Percentiles rank a stretch among this genome's conserved stretches.
These are phyloP conservation scores for Kwoniella sp. DNA, from an alignment of 768 basidiomycete genomes.

Conservation along the genomic window DNA sequence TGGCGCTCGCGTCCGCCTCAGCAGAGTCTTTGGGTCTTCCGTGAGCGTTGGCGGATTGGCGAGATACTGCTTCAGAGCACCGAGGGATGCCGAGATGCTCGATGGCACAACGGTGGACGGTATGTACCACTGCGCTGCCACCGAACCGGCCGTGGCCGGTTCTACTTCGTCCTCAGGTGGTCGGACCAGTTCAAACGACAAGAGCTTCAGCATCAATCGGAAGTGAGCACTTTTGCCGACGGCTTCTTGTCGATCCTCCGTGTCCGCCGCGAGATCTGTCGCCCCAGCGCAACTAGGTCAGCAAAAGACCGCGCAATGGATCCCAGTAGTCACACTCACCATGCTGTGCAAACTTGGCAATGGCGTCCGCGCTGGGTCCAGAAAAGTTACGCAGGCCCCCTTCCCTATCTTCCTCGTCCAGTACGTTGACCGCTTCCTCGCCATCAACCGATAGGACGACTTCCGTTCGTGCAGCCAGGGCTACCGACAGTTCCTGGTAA, in stretches of 20 bases:
- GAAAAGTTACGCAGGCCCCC: constrained; percentile 28
- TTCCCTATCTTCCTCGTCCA: constrained; percentile 35
- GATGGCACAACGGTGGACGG: constrained; percentile 66
- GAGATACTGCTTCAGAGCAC: constrained; percentile 79
- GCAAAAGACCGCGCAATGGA: background rate
- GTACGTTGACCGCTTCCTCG: background rate
- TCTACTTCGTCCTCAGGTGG: background rate
- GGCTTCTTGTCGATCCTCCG: constrained; percentile 69
- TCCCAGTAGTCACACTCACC: constrained; percentile 55
- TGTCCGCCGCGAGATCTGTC: constrained; percentile 69
- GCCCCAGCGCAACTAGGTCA: background rate
- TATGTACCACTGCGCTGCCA: constrained; percentile 64
- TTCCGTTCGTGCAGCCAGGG: constrained; percentile 48
- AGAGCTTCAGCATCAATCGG: constrained; percentile 77
- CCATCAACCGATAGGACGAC: constrained; percentile 51
- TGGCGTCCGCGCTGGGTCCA: constrained; percentile 64
- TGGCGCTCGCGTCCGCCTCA: constrained; percentile 61
- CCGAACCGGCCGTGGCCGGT: background rate
- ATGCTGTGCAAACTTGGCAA: constrained; percentile 68
- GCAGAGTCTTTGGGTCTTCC: constrained; percentile 61
- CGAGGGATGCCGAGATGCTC: constrained; percentile 64
- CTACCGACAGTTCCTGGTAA: constrained; percentile 29
- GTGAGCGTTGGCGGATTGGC: constrained; percentile 72
- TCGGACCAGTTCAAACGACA: constrained; percentile 57
- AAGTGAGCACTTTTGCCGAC: constrained; percentile 72